Base-by-base conservation (phyloP, 2,329 filamentous ascomycete genomes). In the Lecanicillium sp. region DNA sequence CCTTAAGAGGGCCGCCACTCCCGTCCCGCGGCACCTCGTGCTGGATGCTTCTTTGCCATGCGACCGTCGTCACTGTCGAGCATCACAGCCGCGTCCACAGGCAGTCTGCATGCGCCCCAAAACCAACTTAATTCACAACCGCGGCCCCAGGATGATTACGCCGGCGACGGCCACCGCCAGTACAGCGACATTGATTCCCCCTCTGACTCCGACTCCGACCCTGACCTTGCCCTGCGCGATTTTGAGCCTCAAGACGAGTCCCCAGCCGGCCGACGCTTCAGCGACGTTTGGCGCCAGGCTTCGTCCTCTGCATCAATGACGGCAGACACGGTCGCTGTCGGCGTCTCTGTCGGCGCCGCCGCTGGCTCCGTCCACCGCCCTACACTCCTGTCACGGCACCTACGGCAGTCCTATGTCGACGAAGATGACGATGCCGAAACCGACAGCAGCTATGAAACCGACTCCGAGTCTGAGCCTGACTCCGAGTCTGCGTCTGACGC, bases 21-120 rank as follows among this genome's bases (percentile, higher is more conserved):
- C 29, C 29, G 29, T 5, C 29, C 29, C 14, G 29, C 12, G 30
- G 30, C 30, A 17, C 10, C 30, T 29, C 29, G 29, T 15, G 29
- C 40, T 54, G 50, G 52, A 43, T 52, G 19, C 17, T 22, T 15
- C 29, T 20, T 15, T 43, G 45, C 41, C 46, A 49, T 49, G 48
- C 46, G 40, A 43, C 33, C 41, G 27, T 39, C 20, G 25, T 29
- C 36, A 7, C 33, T 39, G 25, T 37, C 41, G 39, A 17, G 7
- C 7, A 6, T 37, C 37, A 29, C 40, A 40, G 29, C 36, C 36
- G 33, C 41, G 35, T 34, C 33, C 22, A 25, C 22, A 25, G 22
- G 7, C 22, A 25, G 11, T 11, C 11, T 25, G 22, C 22, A 25
- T 25, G 22, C 6, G 22, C 22, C 22, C 22, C 22, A 25, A 11